These are phyloP conservation scores for Nannochloropsis gaditana DNA, from an alignment of 108 stramenopile genomes.

Conservation along the genomic window DNA sequence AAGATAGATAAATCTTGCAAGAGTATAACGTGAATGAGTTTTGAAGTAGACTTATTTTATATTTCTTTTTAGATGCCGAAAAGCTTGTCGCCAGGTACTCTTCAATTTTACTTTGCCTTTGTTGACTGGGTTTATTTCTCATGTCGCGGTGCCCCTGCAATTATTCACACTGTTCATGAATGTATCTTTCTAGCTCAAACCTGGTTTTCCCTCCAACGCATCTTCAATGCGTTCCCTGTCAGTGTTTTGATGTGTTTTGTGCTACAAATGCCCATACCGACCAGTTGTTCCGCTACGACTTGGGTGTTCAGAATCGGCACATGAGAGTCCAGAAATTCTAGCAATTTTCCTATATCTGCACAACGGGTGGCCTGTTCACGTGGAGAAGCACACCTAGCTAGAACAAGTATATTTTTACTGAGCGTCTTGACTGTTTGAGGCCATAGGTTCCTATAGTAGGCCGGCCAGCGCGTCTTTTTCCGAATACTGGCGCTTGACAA, in stretches of 20 bases:
- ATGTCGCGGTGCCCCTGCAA: too few species aligned
- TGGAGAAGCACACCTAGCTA: not conserved
- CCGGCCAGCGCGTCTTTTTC: not conserved
- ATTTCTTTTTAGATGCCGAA: too few species aligned
- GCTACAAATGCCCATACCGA: not conserved
- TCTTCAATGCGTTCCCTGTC: not conserved
- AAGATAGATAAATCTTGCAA: too few species aligned
- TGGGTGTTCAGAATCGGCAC: not conserved
- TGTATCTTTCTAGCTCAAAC: too few species aligned
- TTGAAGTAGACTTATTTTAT: too few species aligned
- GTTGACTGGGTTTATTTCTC: too few species aligned
- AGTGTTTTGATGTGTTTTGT: slow-evolving; percentile 20
- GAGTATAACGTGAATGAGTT: too few species aligned
- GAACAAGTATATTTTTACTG: not conserved
- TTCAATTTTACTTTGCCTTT: too few species aligned
- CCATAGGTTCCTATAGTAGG: not conserved
- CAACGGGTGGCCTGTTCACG: not conserved
- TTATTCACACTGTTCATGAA: too few species aligned
- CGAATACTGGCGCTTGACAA: not conserved
- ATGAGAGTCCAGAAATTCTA: not conserved
- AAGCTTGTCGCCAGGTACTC: too few species aligned
- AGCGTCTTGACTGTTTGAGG: not conserved
- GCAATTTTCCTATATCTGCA: not conserved
- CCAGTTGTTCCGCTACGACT: not conserved
- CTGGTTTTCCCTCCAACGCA: not conserved